phyloP scores from a whole-genome alignment of 192 early-diverging fungal species.

The Rhizophagus prolifer region DNA sequence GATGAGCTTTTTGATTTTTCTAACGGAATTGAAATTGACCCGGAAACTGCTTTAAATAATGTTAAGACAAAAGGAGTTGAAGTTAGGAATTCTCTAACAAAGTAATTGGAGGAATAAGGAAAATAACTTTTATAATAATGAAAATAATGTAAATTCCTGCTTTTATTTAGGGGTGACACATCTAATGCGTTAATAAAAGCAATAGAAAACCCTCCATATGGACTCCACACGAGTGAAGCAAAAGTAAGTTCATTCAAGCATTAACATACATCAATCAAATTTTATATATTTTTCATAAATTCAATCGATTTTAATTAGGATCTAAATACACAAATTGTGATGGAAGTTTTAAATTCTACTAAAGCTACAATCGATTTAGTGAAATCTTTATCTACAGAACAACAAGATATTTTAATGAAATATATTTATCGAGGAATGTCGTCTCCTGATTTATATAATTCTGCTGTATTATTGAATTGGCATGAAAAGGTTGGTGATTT shows the following conservation, averaged over 20 bases:
- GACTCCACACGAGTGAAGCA: constrained; percentile 54
- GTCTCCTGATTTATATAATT: constrained; percentile 78
- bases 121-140: not conserved
- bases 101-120: not conserved
- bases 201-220: constrained; percentile 73
- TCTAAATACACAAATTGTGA: constrained; percentile 73
- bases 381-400: constrained; percentile 55
- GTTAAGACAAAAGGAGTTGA: constrained; percentile 58
- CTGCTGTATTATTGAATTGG: constrained; percentile 83
- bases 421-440: constrained; percentile 68
- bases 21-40: constrained; percentile 14
- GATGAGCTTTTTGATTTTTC: constrained; percentile 42
- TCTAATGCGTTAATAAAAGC: constrained; percentile 58
- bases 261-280: too few relatives aligned
- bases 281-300: too few relatives aligned
- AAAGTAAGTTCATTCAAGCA: constrained; percentile 49
- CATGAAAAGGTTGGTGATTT: constrained; percentile 78
- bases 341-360: constrained; percentile 77
- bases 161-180: constrained; percentile 50
- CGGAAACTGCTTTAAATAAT: not conserved
- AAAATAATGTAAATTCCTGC: not conserved
- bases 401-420: constrained; percentile 65
- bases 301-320: constrained; percentile 46
- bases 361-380: constrained; percentile 60
- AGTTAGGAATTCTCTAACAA: constrained; percentile 51